Evolutionary conservation across 2,329 filamentous ascomycete species (phyloP), one percentile per base, ranked within the genome.

Genomic region (Periglandula ipomoeae): DNA sequence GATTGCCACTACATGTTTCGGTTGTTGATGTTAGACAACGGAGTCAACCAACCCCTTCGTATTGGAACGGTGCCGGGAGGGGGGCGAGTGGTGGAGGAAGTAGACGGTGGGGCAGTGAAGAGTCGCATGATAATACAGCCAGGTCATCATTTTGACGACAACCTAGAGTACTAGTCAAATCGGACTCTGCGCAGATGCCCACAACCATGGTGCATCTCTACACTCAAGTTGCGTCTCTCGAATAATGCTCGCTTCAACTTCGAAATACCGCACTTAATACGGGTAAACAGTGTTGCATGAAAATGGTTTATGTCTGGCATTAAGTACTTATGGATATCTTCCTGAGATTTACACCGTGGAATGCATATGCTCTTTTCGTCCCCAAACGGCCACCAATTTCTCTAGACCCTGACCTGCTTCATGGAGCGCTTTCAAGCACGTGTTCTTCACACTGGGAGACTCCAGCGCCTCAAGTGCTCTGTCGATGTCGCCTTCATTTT

Each of bases 331-430:
- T 27, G 26, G 26, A 27, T 27, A n/a, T n/a, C n/a, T 32, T 32
- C 30, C 15, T 15, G 24, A 24, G 20, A 32, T 20, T 44, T 23
- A 47, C 19, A 27, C 20, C 5, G 23, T 32, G 15, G 24, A 20
- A 3, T 27, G 26, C 43, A 54, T 52, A n/a, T 52, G 44, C 24
- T 54, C 52, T 7, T 44, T 48, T 13, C 52, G 43, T 24, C 52
- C 52, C 52, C 52, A 54, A 6, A 52, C 35, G n/a, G 42, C 19
- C 7, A 54, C 46, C 24, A 54, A 8, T 17, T 50, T 50, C 17
- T 52, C 50, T 38, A 54, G 13, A 2, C 52, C 52, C 13, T 22
- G 11, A 3, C 52, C 38, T 11, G 52, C 50, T 9, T 52, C 50
- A n/a, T 50, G 19, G n/a, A 54, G 39, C n/a, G 48, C 48, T n/a